Percentiles rank a stretch among this genome's conserved stretches.
These are phyloP conservation scores for Cladorrhinum samala DNA, from an alignment of 495 filamentous ascomycete genomes.

Conservation along the genomic window DNA sequence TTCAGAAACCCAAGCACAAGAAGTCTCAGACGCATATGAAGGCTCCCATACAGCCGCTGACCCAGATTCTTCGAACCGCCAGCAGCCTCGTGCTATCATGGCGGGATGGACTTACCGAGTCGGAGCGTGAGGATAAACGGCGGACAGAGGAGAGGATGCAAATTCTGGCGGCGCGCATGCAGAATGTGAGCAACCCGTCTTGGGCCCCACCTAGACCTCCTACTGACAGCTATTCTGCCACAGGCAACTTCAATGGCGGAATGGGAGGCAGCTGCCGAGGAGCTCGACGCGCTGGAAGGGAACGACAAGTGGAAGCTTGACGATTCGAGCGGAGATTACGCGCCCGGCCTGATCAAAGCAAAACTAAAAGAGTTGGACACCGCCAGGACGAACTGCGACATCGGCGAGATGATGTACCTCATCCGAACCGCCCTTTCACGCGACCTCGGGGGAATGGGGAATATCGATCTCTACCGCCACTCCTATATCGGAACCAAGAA, in stretches of 20 bases:
- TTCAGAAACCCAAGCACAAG: slow-evolving; percentile 7
- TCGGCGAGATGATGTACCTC: slow-evolving; percentile 65
- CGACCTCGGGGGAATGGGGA: slow-evolving; percentile 79
- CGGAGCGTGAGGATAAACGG: slow-evolving; percentile 46
- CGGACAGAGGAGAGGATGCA: slow-evolving; percentile 54
- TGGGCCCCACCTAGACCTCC: neutral
- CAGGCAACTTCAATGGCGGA: slow-evolving; percentile 58
- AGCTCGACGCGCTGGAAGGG: slow-evolving; percentile 74
- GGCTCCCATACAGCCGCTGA: slow-evolving; percentile 13
- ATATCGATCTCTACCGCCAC: slow-evolving; percentile 74
- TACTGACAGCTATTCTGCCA: slow-evolving; percentile 3
- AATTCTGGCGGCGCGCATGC: slow-evolving; percentile 56
- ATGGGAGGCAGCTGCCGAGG: slow-evolving; percentile 64
- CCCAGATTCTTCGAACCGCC: slow-evolving; percentile 22
- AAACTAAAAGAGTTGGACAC: slow-evolving; percentile 69
- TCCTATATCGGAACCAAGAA: slow-evolving; percentile 81
- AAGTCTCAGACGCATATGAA: slow-evolving; percentile 6
- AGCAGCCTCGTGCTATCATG: slow-evolving; percentile 45
- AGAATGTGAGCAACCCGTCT: slow-evolving; percentile 38
- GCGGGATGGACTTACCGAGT: slow-evolving; percentile 51
- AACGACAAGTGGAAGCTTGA: slow-evolving; percentile 76
- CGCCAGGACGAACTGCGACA: slow-evolving; percentile 67
- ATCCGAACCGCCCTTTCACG: slow-evolving; percentile 76
- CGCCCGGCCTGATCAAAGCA: slow-evolving; percentile 57
- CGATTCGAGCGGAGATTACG: slow-evolving; percentile 54